Percentiles rank a stretch among this genome's conserved stretches.
phyloP scores from a whole-genome alignment of 2,329 filamentous ascomycete genomes.

The Claviceps pazoutovae region DNA sequence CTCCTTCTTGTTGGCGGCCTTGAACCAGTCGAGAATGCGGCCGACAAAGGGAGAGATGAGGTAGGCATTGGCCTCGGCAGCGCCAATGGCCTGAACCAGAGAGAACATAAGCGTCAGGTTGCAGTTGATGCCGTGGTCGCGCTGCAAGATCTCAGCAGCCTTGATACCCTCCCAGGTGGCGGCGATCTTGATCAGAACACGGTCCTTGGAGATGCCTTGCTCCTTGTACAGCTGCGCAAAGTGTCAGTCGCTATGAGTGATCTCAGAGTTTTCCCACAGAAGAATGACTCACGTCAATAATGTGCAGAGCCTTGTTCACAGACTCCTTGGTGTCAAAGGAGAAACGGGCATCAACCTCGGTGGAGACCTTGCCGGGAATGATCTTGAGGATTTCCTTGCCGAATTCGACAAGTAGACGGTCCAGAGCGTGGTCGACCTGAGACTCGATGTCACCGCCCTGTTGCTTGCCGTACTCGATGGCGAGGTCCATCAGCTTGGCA shows the following conservation, averaged over 20 bases:
- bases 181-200: constrained; percentile 95
- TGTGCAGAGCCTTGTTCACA: constrained; percentile 89
- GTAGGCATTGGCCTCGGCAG: constrained; percentile 88
- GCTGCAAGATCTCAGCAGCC: constrained; percentile 92
- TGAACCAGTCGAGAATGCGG: constrained; percentile 99
- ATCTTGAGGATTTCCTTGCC: constrained; percentile 95
- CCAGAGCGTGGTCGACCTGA: constrained; percentile 80
- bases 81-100: constrained; percentile 81
- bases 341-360: constrained; percentile 90
- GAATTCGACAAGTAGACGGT: constrained; percentile 93
- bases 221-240: constrained; percentile 73
- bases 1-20: constrained; percentile 87
- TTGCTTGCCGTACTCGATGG: constrained; percentile 74
- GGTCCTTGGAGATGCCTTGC: constrained; percentile 82
- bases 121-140: constrained; percentile 90
- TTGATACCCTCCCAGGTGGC: constrained; percentile 99
- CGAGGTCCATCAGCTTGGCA: constrained; percentile 75
- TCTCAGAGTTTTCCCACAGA: too few species aligned
- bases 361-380: constrained; percentile 96
- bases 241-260: not conserved
- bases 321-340: constrained; percentile 91
- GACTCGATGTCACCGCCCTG: constrained; percentile 55
- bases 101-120: constrained; percentile 99
- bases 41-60: constrained; percentile 99
- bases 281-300: constrained; percentile 65